Base-by-base conservation (phyloP, 352 stramenopile genomes). In the Phytopythium chamaehyphon region DNA sequence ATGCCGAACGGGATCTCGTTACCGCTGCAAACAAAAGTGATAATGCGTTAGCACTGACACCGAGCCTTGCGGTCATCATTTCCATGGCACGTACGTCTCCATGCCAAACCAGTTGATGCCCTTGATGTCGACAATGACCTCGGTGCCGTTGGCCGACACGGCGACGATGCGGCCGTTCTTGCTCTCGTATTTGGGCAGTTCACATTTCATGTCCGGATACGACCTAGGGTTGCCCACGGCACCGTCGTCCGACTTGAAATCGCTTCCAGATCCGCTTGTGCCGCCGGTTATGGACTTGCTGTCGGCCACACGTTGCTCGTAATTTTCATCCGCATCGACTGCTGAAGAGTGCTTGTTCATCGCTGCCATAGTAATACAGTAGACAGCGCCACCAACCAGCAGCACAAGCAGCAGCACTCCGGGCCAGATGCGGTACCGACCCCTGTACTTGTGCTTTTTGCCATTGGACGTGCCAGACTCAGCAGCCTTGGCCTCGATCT, bases 61-160 rank as follows among this genome's bases (percentile, higher is more conserved):
- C n/a, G n/a, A n/a, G n/a, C n/a, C n/a, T n/a, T n/a, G n/a, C 7
- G 42, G 28, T 33, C 28, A 33, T 5, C 28, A 9, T 10, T 33
- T 33, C 8, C 83, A 62, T 6, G 79, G 76, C 23, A 88, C 62
- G 21, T 62, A 40, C 15, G 71, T 78, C 54, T 85, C 71, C 74
- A 85, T 85, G 51, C 73, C 73, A 39, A 66, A 88, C 77, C 77
- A 88, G 55, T 88, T 88, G 54, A 83, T 62, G 11, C 77, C 77
- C 55, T 88, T 88, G 63, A 88, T 84, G 6, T 63, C 22, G 8
- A 86, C 57, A 1, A 71, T 49, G 10, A 84, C 63, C 24, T 72
- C 65, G 6, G 65, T 72, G 10, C 74, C 74, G 21, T 82, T 81
- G 0, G 67, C 64, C 7, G 81, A 54, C 23, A 90, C 71, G 1